phyloP scores from a whole-genome alignment of 768 basidiomycete species.

The Phlebiopsis flavidoalba region DNA sequence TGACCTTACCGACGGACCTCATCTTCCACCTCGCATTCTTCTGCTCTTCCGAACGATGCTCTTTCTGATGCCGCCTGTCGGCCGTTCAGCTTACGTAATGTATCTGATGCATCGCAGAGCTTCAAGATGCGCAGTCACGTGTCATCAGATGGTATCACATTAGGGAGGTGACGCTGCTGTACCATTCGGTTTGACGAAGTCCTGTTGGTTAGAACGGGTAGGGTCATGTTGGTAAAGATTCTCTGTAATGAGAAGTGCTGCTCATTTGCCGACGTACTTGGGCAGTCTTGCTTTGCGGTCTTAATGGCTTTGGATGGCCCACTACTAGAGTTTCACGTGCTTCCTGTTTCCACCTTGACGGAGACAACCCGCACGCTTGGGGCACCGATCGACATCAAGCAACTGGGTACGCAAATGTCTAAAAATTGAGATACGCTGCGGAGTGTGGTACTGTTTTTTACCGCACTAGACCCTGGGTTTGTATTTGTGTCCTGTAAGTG shows the following conservation, averaged over 20 bases:
- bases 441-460: not conserved
- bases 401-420: not conserved
- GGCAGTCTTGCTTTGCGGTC: not conserved
- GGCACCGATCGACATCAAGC: not conserved
- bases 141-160: constrained; percentile 19
- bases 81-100: constrained; percentile 34
- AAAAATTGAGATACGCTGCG: not conserved
- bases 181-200: not conserved
- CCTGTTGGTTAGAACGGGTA: not conserved
- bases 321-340: not conserved
- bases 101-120: constrained; percentile 22
- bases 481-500: not conserved
- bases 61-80: constrained; percentile 29
- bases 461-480: not conserved
- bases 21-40: constrained; percentile 9
- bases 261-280: constrained; percentile 1
- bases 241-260: not conserved
- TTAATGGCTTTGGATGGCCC: not conserved
- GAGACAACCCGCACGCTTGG: not conserved
- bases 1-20: not conserved
- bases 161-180: not conserved
- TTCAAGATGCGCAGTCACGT: constrained; percentile 18
- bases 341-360: not conserved
- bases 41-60: constrained; percentile 20
- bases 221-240: not conserved